These are phyloP conservation scores for Pugionium cornutum DNA, from an alignment of 345 rosid species.

Conservation along the genomic window DNA sequence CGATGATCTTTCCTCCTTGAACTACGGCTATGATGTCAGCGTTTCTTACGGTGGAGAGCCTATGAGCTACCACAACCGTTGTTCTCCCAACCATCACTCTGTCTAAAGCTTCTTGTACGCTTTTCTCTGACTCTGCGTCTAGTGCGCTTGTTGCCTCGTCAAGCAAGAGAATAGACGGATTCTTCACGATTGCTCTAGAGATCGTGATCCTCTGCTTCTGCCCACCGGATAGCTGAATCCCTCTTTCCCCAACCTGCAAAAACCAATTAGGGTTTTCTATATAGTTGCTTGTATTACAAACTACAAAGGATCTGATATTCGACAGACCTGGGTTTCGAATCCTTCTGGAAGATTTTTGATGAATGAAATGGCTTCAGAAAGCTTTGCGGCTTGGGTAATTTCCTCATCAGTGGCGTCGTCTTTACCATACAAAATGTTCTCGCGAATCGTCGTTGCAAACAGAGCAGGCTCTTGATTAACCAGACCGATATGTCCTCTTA, in stretches of 20 bases:
- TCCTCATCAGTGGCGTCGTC: conserved; percentile 70
- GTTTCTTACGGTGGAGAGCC: conserved; percentile 86
- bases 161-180: conserved; percentile 78
- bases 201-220: conserved; percentile 92
- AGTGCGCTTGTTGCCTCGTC: conserved; percentile 98
- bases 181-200: conserved; percentile 78
- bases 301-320: background rate
- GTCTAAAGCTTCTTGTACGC: conserved; percentile 89
- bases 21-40: conserved; percentile 88
- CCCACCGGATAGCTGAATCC: conserved; percentile 89
- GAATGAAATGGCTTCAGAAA: conserved; percentile 75
- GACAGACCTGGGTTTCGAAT: conserved; percentile 83
- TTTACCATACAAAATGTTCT: conserved; percentile 89
- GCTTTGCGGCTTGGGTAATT: conserved; percentile 63
- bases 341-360: conserved; percentile 84
- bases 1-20: conserved; percentile 73
- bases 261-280: conserved; percentile 6
- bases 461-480: conserved; percentile 95
- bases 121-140: conserved; percentile 90
- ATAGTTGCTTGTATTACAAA: background rate
- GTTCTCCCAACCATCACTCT: conserved; percentile 96
- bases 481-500: conserved; percentile 75
- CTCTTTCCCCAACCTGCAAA: conserved; percentile 90
- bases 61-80: conserved; percentile 82
- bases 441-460: conserved; percentile 73